Conservation (phyloP, 805 yeast species). For the Torulaspora indica region DNA sequence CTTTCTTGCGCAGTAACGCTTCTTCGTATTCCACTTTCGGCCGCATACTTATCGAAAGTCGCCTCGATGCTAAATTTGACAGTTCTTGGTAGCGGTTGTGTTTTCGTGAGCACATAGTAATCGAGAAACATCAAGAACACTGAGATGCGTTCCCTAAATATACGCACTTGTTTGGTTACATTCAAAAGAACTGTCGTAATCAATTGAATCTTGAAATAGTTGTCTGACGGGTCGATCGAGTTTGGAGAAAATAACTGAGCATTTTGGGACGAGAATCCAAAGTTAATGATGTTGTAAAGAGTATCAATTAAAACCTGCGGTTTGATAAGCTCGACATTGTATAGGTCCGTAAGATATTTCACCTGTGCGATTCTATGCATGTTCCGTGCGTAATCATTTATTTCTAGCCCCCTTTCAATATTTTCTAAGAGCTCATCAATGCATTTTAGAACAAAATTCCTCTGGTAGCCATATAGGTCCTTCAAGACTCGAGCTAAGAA, state of each 20-base stretch:
- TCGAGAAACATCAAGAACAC: conserved; percentile 59
- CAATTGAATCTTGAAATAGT: conserved; percentile 68
- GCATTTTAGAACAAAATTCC: conserved; percentile 41
- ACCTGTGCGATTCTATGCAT: conserved; percentile 59
- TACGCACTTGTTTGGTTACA: conserved; percentile 21
- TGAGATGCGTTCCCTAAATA: conserved; percentile 30
- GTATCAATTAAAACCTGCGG: conserved; percentile 47
- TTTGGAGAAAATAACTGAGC: conserved; percentile 44
- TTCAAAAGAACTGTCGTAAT: conserved; percentile 42
- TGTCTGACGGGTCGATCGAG: conserved; percentile 56
- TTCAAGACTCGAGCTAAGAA: conserved; percentile 47
- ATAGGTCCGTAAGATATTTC: conserved; percentile 55
- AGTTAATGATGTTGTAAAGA: conserved; percentile 52
- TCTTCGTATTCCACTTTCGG: conserved; percentile 37
- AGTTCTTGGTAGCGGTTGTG: conserved; percentile 59
- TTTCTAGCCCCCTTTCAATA: conserved; percentile 62
- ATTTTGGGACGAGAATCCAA: conserved; percentile 58
- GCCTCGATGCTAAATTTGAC: conserved; percentile 49
- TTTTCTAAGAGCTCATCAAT: conserved; percentile 63
- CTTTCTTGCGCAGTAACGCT: conserved; percentile 43
- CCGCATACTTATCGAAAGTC: conserved; percentile 34
- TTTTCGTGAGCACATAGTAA: conserved; percentile 61
- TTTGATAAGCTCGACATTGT: conserved; percentile 45
- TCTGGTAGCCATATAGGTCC: conserved; percentile 35
- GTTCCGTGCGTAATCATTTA: conserved; percentile 53